Conservation (phyloP, 1,139 yeast genomes). For the Neolecta irregularis region DNA sequence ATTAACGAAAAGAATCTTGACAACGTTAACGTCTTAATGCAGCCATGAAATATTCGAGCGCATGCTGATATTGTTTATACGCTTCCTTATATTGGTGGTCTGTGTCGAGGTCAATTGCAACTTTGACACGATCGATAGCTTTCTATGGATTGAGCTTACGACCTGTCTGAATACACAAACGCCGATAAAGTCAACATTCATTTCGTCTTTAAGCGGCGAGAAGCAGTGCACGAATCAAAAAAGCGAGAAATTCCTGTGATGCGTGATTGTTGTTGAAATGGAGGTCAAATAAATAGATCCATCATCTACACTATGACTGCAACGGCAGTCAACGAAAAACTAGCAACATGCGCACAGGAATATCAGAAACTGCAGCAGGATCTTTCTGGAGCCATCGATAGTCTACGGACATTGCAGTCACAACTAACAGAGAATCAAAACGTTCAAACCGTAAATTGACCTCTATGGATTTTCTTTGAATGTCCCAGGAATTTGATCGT, state of each 20-base stretch:
- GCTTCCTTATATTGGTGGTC: slow-evolving; percentile 89
- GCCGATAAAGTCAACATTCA: slow-evolving; percentile 3
- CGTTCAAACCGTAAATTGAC: neutral
- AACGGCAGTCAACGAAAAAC: slow-evolving; percentile 2
- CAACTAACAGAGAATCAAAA: slow-evolving; percentile 2
- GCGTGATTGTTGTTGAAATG: too few species aligned
- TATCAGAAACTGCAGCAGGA: slow-evolving; percentile 3
- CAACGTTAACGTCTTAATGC: slow-evolving; percentile 53
- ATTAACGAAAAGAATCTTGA: neutral
- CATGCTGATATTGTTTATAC: slow-evolving; percentile 79
- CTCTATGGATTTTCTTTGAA: neutral
- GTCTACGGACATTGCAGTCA: slow-evolving; percentile 1
- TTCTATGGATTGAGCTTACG: slow-evolving; percentile 29
- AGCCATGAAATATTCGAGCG: slow-evolving; percentile 85
- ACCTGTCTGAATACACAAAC: neutral
- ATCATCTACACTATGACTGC: too few species aligned
- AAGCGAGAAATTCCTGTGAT: too few species aligned
- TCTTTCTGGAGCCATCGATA: slow-evolving; percentile 1
- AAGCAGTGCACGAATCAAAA: too few species aligned
- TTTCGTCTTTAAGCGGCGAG: too few species aligned
- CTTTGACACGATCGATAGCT: slow-evolving; percentile 85
- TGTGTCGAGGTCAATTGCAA: slow-evolving; percentile 89
- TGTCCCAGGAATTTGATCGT: slow-evolving; percentile 2
- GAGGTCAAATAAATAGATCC: too few species aligned
- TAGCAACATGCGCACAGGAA: slow-evolving; percentile 3